phyloP scores from a whole-genome alignment of 805 yeast genomes.

The Candida namnaoensis region DNA sequence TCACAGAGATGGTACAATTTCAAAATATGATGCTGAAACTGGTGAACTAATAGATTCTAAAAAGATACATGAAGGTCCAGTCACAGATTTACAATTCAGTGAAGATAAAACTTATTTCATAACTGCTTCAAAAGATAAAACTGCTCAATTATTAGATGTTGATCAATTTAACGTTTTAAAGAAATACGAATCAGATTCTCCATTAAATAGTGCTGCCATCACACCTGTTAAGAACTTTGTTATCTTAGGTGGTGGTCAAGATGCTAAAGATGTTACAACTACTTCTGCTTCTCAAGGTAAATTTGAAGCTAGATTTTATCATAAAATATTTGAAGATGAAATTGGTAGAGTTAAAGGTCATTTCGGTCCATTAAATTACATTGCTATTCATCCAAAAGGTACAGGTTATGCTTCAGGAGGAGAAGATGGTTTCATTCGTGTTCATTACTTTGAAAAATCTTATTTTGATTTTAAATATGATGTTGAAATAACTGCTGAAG shows the following conservation, averaged over 20 bases:
- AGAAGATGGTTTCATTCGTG: conserved; percentile 95
- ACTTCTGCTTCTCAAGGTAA: conserved; percentile 90
- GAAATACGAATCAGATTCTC: conserved; percentile 79
- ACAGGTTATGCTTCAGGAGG: conserved; percentile 94
- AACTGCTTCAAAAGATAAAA: conserved; percentile 88
- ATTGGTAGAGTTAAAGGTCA: conserved; percentile 97
- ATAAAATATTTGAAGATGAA: conserved; percentile 91
- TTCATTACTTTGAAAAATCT: conserved; percentile 86
- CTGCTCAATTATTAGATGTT: conserved; percentile 70
- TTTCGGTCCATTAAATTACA: conserved; percentile 94
- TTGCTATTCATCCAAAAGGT: conserved; percentile 93
- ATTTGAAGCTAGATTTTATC: conserved; percentile 93
- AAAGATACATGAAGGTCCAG: conserved; percentile 64
- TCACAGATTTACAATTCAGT: conserved; percentile 88
- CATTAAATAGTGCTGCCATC: conserved; percentile 90
- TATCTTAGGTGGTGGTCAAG: conserved; percentile 98
- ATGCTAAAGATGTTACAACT: conserved; percentile 97
- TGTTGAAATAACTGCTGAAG: conserved; percentile 72
- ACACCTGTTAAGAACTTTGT: conserved; percentile 90
- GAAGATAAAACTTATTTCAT: conserved; percentile 84
- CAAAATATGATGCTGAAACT: conserved; percentile 69
- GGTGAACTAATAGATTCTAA: conserved; percentile 58
- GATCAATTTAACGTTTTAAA: conserved; percentile 67
- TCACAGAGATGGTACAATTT: conserved; percentile 77
- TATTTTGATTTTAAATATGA: conserved; percentile 92